Evolutionary conservation across 169 alveolate species (phyloP), one percentile per base, ranked within the genome.

Genomic region (Plasmodium billcollinsi): DNA sequence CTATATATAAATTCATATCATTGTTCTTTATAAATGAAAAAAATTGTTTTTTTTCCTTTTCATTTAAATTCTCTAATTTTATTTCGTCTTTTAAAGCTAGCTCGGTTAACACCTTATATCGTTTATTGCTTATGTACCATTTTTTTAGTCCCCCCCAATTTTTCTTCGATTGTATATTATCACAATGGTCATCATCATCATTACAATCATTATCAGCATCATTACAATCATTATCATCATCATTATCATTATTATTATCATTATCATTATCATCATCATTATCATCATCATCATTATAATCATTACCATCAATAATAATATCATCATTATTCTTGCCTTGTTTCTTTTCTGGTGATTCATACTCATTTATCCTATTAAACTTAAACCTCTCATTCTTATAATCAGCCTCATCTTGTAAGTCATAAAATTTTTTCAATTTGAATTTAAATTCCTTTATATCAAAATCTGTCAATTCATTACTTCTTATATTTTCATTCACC

Each of bases 41-140:
- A 47, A 80, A 80, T 72, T 80, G 90, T 61, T 80, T 80, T 50
- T 80, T 71, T 69, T 80, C 90, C 9, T 71, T 80, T 80, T 80
- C 47, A 43, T 71, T 80, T 26, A 80, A 73, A 72, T 49, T 24
- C 21, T 80, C 83, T 72, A 80, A 12, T 3, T 67, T 69, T 18
- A 80, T 24, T 45, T 80, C 66, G 24, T 80, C 83, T 18, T 63
- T 80, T 49, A 67, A 14, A 43, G 90, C 90, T 62, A 80, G 52
- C 14, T 80, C 83, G 12, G 90, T 80, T 24, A 80, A 56, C 5
- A 80, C 90, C 21, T 80, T 80, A 62, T 80, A 80, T 49, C 90
- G 43, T 58, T 49, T 80, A 58, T 80, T 80, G 83, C 90, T 80
- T 43, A 80, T 80, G 56, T 62, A 69, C 90, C 90, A 80, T 24